phyloP scores from a whole-genome alignment of 2,329 filamentous ascomycete genomes.

The Fusarium palustre region DNA sequence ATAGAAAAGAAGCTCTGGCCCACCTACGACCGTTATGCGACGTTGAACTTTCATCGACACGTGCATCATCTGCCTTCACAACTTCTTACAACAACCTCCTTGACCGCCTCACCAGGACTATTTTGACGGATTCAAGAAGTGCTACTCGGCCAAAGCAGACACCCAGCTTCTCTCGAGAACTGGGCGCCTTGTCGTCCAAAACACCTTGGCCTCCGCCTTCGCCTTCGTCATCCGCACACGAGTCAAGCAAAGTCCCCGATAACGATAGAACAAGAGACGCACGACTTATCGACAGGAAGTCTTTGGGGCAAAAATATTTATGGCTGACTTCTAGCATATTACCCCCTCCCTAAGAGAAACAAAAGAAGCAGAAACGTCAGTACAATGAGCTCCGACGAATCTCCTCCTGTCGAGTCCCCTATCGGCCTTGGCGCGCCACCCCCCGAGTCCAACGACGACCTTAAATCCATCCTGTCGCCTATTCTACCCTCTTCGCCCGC shows the following conservation, averaged over 20 bases:
- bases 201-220: neutral
- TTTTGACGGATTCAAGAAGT: constrained; percentile 11
- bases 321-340: constrained; percentile 36
- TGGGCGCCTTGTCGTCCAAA: constrained; percentile 28
- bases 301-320: constrained; percentile 30
- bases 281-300: neutral
- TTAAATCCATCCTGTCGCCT: constrained; percentile 50
- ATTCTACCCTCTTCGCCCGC: constrained; percentile 49
- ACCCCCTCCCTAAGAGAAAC: neutral
- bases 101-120: constrained; percentile 3
- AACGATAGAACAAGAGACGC: neutral
- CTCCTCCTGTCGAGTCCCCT: constrained; percentile 16
- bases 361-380: neutral
- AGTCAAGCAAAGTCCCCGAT: constrained; percentile 14
- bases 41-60: constrained; percentile 19
- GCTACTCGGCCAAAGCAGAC: neutral
- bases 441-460: constrained; percentile 40
- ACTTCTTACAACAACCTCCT: neutral
- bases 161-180: constrained; percentile 4
- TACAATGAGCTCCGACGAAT: constrained; percentile 49
- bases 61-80: neutral
- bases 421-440: constrained; percentile 38
- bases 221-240: neutral
- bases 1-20: neutral
- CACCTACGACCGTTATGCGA: constrained; percentile 18